These are phyloP conservation scores for Leccinum longicurvipes DNA, from an alignment of 768 basidiomycete genomes.

Conservation along the genomic window DNA sequence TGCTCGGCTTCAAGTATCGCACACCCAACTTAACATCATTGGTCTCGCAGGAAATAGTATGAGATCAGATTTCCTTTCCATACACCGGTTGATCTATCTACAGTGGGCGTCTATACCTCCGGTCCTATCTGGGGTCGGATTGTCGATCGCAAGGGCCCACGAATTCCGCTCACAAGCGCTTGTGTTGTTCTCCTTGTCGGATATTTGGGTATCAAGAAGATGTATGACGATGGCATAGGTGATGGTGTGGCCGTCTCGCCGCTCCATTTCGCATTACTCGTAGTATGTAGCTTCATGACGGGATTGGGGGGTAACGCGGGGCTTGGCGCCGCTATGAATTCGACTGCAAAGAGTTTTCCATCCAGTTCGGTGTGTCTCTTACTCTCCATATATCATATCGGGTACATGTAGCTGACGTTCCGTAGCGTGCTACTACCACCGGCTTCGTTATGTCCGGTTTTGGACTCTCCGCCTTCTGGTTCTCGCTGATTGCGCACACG, in stretches of 20 bases:
- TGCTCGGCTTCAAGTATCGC: conserved; percentile 65
- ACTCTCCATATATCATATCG: not conserved
- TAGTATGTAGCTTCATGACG: conserved; percentile 65
- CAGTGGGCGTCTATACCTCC: conserved; percentile 73
- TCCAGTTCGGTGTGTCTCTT: conserved; percentile 49
- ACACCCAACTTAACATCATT: conserved; percentile 80
- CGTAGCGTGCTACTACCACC: conserved; percentile 69
- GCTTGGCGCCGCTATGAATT: conserved; percentile 66
- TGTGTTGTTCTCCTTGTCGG: conserved; percentile 63
- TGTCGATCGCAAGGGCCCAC: conserved; percentile 71
- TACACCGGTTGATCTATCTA: not conserved
- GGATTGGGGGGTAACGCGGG: conserved; percentile 79
- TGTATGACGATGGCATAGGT: conserved; percentile 57
- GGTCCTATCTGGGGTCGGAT: conserved; percentile 80
- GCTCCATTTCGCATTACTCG: conserved; percentile 47
- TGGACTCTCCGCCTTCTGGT: conserved; percentile 88
- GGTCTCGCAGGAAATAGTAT: conserved; percentile 76
- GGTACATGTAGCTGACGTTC: not conserved
- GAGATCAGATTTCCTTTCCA: conserved; percentile 15
- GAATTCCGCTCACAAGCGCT: conserved; percentile 57
- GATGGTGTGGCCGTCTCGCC: conserved; percentile 36
- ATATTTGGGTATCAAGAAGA: conserved; percentile 68
- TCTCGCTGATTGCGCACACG: conserved; percentile 70
- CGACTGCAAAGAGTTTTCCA: conserved; percentile 81
- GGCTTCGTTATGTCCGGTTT: conserved; percentile 83